Percentiles rank a stretch among this genome's conserved stretches.
Evolutionary conservation across 352 stramenopile genomes (phyloP).

Genomic region (Globisporangium uncinulatum): DNA sequence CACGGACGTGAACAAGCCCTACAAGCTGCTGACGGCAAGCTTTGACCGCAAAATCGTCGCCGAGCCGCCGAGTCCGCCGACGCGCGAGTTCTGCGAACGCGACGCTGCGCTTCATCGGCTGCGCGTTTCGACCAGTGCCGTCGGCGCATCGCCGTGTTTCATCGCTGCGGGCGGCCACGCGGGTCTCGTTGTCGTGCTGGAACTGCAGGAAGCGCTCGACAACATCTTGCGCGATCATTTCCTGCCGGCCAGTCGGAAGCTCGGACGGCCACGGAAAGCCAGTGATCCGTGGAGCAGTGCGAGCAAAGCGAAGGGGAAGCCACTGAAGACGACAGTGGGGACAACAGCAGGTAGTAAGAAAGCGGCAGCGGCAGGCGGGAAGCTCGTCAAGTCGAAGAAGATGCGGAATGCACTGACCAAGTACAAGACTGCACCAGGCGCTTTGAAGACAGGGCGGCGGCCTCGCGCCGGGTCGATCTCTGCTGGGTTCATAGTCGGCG

Average conservation of each 20-base stretch:
- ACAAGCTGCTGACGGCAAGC: constrained; percentile 48
- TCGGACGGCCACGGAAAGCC: constrained; percentile 28
- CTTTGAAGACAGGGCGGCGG: too few relatives aligned
- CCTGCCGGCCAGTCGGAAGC: constrained; percentile 39
- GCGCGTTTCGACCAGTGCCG: constrained; percentile 35
- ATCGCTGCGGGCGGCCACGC: constrained; percentile 59
- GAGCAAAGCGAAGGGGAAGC: background rate
- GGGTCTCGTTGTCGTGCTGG: constrained; percentile 65
- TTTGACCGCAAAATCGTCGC: constrained; percentile 45
- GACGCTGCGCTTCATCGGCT: constrained; percentile 75
- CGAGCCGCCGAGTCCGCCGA: constrained; percentile 32
- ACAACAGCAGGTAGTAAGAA: constrained; percentile 13
- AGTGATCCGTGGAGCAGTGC: constrained; percentile 1
- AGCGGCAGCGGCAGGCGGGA: constrained; percentile 13
- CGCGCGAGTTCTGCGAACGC: constrained; percentile 66
- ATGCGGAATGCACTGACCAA: constrained; percentile 29
- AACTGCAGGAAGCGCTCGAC: constrained; percentile 59
- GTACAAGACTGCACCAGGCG: constrained; percentile 17
- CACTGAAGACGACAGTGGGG: constrained; percentile 20
- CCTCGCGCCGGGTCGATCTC: background rate
- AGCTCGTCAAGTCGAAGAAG: constrained; percentile 27
- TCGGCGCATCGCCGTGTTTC: constrained; percentile 51
- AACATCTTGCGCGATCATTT: constrained; percentile 49
- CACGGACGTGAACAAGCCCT: constrained; percentile 40
- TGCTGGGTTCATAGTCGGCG: constrained; percentile 3